Base-by-base conservation (phyloP, 345 rosid species). In the Eutrema japonicum region DNA sequence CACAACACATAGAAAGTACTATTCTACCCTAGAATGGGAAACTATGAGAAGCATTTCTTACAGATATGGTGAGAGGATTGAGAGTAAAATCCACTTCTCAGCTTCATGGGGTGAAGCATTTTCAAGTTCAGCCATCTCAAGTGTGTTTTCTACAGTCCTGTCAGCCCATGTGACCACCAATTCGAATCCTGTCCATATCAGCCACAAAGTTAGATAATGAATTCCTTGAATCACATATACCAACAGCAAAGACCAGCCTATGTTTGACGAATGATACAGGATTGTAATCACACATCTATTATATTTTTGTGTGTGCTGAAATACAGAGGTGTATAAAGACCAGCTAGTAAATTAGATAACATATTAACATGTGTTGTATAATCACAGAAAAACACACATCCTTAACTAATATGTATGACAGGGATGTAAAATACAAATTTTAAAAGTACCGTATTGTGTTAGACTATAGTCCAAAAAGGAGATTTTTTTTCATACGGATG, bases 101-200 rank as follows among this genome's bases (percentile, higher is more conserved):
- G 99, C 99, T 18, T 92, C 99, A 77, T 88, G 91, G 76, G 97
- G 93, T 43, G 96, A 85, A 59, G 84, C 79, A 83, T 92, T 95
- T 85, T 95, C 99, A 68, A 92, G 68, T 76, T 92, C 99, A 68
- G 90, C 99, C 99, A 95, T 92, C 81, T 95, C 98, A 64, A 83
- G 84, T 30, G 96, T 87, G 80, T 83, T 89, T 73, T 95, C 92
- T 26, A 95, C 86, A 48, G 83, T 75, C 84, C 67, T 87, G 77
- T 90, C 92, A 3, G 85, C 76, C 96, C 96, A 90, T 70, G 81
- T 78, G 80, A 85, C 82, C 68, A 84, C 80, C 77, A 95, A 83
- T 74, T 87, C 85, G 71, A 87, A 81, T 66, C 97, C 99, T 95
- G 83, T 51, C 35, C 64, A 53, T 78, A 85, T 63, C 57, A 33